These are phyloP conservation scores for Letharia lupina DNA, from an alignment of 495 filamentous ascomycete genomes.

Conservation along the genomic window DNA sequence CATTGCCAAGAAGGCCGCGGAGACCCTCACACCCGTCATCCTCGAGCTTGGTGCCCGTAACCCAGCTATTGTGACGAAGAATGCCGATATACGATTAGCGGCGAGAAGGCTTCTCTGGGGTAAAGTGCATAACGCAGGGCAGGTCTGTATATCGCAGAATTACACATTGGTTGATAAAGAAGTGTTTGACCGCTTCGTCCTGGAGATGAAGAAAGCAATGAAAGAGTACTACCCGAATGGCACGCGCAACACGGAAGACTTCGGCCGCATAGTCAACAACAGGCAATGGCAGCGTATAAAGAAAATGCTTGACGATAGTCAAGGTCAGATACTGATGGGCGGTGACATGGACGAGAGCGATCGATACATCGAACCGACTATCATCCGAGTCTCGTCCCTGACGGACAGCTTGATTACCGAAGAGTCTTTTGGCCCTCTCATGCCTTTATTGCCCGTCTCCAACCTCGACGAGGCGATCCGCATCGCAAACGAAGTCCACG, in stretches of 20 bases:
- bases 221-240: conserved; percentile 82
- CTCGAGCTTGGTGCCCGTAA: conserved; percentile 89
- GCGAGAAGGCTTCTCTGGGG: conserved; percentile 80
- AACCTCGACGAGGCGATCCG: conserved; percentile 72
- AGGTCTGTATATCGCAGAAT: conserved; percentile 84
- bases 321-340: conserved; percentile 78
- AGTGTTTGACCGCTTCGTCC: conserved; percentile 61
- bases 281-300: conserved; percentile 76
- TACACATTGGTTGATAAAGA: conserved; percentile 75
- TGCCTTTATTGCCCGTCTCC: conserved; percentile 66
- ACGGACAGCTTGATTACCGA: conserved; percentile 69
- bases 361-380: conserved; percentile 77
- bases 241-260: conserved; percentile 63
- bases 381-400: conserved; percentile 64
- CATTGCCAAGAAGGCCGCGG: conserved; percentile 84
- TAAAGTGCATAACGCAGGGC: conserved; percentile 76
- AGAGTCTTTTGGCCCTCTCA: conserved; percentile 86
- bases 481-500: conserved; percentile 65
- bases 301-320: conserved; percentile 71
- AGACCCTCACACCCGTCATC: conserved; percentile 78
- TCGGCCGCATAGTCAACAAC: conserved; percentile 68
- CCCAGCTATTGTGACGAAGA: conserved; percentile 79
- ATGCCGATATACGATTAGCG: conserved; percentile 70
- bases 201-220: conserved; percentile 61
- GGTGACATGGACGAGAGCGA: conserved; percentile 71